Base-by-base conservation (phyloP, 441 rosid species). In the Adansonia gregorii region DNA sequence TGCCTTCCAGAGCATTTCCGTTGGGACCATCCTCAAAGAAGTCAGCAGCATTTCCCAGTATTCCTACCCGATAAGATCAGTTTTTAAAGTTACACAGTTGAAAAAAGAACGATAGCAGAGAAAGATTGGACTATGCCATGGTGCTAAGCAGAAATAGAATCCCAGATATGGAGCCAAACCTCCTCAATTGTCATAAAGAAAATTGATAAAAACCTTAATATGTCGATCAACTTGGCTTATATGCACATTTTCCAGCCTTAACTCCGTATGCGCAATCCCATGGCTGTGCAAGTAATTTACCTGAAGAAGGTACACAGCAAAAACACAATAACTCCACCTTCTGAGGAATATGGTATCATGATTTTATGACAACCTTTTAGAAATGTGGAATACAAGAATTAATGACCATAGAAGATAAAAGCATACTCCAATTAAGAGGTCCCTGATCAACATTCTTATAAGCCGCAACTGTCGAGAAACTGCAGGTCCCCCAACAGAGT, bases 281-380 rank as follows among this genome's bases (percentile, higher is more conserved):
- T 96, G 95, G 83, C 97, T 92, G 77, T 96, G 99, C 89, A 96
- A 89, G 92, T 94, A 96, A 80, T 96, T 96, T 76, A 96, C 99
- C 97, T 95, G 83, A 81, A 78, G 56, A 72, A 54, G 35, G 78
- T 66, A 77, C 69, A 71, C 24, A 69, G 39, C 24, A 41, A 17
- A 78, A 56, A 20, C 56, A 46, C 61, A 46, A 66, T 27, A 3
- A 3, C 4, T 67, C 76, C 46, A 73, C 75, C 45, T 27, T 24
- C 8, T 59, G 49, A 22, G 69, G 46, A 46, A 46, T 9, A 48
- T 8, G 58, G 10, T 6, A 60, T 60, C 56, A 45, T 19, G 14
- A 22, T 46, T 7, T 35, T 14, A 14, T 24, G 10, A 60, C 4
- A 74, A 63, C 66, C 27, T 24, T 17, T 3, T 1, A 45, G 69